Conservation (phyloP, 371 early-diverging fungal species). For the Capillidium heterosporum region DNA sequence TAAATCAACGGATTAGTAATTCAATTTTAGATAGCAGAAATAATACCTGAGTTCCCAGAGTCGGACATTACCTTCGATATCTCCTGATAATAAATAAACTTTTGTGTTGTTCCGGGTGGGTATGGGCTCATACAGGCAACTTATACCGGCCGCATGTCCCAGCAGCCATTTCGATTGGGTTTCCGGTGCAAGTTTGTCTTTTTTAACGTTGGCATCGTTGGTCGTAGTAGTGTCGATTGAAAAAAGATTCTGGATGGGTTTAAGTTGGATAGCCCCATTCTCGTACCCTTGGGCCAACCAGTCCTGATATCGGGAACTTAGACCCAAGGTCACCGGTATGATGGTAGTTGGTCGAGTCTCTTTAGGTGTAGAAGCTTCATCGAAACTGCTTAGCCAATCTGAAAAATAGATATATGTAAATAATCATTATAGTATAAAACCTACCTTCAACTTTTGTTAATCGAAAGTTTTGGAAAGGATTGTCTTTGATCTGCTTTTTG, state of each 20-base stretch:
- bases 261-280: not conserved
- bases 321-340: not conserved
- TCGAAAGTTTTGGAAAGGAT: no score
- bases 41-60: slow-evolving; percentile 5
- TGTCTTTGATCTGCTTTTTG: no score
- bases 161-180: not conserved
- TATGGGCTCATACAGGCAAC: not conserved
- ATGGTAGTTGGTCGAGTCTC: not conserved
- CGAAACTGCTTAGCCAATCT: no score
- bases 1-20: no score
- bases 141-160: not conserved
- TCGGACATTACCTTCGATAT: not conserved
- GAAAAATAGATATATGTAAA: no score
- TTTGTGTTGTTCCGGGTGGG: not conserved
- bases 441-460: no score
- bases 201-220: not conserved
- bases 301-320: not conserved
- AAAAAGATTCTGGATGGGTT: not conserved
- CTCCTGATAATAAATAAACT: not conserved
- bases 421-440: no score
- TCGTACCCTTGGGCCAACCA: not conserved
- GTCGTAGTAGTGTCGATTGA: not conserved
- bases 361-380: no score
- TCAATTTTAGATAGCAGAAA: no score
- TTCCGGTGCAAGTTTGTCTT: not conserved